Evolutionary conservation across 108 stramenopile species (phyloP), one percentile per base, ranked within the genome.

Genomic region (Skeletonema costatum): DNA sequence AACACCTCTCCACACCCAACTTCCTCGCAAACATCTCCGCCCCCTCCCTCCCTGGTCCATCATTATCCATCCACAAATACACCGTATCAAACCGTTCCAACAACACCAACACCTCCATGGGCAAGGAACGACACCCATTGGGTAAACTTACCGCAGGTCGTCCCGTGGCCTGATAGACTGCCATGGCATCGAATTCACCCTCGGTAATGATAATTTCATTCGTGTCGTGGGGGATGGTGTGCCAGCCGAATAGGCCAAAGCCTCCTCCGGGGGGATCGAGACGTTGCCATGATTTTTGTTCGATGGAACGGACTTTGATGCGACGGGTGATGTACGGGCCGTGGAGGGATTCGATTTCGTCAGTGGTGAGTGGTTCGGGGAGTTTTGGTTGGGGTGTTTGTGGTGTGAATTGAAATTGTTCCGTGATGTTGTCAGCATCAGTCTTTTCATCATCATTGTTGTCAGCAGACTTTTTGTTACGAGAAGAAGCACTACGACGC

Each of bases 101-200:
- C 67, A 97, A 53, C 7, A 96, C 96, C 42, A 99, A 78, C 35
- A 97, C 84, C 70, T 93, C 94, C 19, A 86, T 81, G 19, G 99
- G 97, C 60, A 99, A 79, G 9, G 86, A 89, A 12, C 95, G 83
- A 74, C 93, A 95, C 32, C 99, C 99, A 73, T 98, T 98, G 16
- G 99, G 99, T 25, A 99, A 66, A 69, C 85, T 87, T 3, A 96
- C 90, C 14, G 92, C 88, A 10, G 79, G 86, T 16, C 83, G 63
- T 32, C 93, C 95, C 0, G 99, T 99, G 9, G 93, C 97, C 78
- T 99, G 97, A 60, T 87, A 87, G 0, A 99, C 98, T 4, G 99
- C 97, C 97, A 99, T 97, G 68, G 99, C 99, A 81, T 99, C 99
- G 67, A 95, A 98, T 76, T 99, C 99, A 29, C 99, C 99, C 83